Conservation (phyloP, 2,329 filamentous ascomycete genomes). For the Aspergillus versicolor region DNA sequence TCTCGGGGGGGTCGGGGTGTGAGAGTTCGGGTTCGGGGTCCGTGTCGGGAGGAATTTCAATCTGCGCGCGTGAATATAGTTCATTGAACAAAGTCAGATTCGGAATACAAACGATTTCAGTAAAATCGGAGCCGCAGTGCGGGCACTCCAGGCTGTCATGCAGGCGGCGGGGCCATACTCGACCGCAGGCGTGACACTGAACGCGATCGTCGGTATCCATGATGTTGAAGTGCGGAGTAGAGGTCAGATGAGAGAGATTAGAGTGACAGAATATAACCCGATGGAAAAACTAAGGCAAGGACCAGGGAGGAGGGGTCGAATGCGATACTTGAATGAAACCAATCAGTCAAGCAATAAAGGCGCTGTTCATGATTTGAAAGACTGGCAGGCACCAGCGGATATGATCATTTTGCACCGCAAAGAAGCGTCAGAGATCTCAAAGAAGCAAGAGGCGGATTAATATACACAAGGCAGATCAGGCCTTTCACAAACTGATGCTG, state of each 20-base stretch:
- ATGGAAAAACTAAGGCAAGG: not conserved
- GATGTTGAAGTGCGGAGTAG: not conserved
- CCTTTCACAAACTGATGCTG: not conserved
- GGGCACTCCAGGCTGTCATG: slow-evolving; percentile 68
- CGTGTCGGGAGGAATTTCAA: slow-evolving; percentile 34
- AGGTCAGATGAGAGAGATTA: not conserved
- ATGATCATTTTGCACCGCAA: slow-evolving; percentile 4
- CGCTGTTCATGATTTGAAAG: slow-evolving; percentile 5
- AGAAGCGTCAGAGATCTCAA: not conserved
- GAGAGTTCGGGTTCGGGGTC: slow-evolving; percentile 14
- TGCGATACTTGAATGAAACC: not conserved
- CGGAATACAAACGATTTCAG: slow-evolving; percentile 71
- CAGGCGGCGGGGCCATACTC: slow-evolving; percentile 76
- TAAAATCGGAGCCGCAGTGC: slow-evolving; percentile 72
- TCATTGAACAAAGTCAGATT: not conserved
- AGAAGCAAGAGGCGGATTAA: not conserved
- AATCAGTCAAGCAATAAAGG: slow-evolving; percentile 8
- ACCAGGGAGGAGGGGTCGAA: slow-evolving; percentile 1
- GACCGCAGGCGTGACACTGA: slow-evolving; percentile 77
- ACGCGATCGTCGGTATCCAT: slow-evolving; percentile 62
- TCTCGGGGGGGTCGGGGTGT: slow-evolving; percentile 27
- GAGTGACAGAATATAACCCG: not conserved
- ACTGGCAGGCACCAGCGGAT: slow-evolving; percentile 10
- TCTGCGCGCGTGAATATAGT: slow-evolving; percentile 20
- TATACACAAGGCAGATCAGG: not conserved